Evolutionary conservation across 2,329 filamentous ascomycete species (phyloP).

Genomic region (Ceratocystis cacaofunesta): DNA sequence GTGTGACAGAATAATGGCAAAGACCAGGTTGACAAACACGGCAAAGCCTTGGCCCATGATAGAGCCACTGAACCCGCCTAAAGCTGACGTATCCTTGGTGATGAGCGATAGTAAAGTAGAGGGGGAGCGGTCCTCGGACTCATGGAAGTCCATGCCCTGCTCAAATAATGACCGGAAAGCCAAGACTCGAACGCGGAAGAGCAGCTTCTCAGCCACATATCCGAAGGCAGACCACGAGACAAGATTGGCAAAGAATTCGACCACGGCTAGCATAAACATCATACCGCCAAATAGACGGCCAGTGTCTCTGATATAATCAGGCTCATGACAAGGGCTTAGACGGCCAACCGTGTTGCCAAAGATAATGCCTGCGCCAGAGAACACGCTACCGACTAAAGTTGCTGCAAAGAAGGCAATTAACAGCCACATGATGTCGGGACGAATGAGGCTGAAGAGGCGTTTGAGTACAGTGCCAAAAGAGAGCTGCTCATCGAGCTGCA

Average conservation of each 20-base stretch:
- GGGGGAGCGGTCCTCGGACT: constrained; percentile 47
- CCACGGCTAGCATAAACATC: constrained; percentile 39
- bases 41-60: constrained; percentile 56
- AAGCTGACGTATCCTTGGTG: constrained; percentile 50
- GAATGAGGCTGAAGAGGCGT: constrained; percentile 26
- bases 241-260: constrained; percentile 38
- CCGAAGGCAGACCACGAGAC: constrained; percentile 39
- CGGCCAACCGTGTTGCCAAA: constrained; percentile 30
- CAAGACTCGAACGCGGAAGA: constrained; percentile 47
- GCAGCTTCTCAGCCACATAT: constrained; percentile 42
- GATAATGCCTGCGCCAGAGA: constrained; percentile 39
- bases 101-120: constrained; percentile 50
- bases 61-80: constrained; percentile 55
- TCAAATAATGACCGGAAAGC: constrained; percentile 50
- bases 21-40: constrained; percentile 51
- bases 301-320: constrained; percentile 25
- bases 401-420: constrained; percentile 30
- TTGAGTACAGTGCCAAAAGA: constrained; percentile 28
- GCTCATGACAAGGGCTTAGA: constrained; percentile 33
- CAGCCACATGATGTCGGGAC: constrained; percentile 28
- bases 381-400: constrained; percentile 41
- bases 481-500: constrained; percentile 28
- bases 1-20: constrained; percentile 52
- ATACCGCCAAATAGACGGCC: constrained; percentile 39
- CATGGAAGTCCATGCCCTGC: constrained; percentile 57